Evolutionary conservation across 1,139 yeast genomes (phyloP), one percentile per base, ranked within the genome.

Genomic region (Sugiyamaella neomexicana): DNA sequence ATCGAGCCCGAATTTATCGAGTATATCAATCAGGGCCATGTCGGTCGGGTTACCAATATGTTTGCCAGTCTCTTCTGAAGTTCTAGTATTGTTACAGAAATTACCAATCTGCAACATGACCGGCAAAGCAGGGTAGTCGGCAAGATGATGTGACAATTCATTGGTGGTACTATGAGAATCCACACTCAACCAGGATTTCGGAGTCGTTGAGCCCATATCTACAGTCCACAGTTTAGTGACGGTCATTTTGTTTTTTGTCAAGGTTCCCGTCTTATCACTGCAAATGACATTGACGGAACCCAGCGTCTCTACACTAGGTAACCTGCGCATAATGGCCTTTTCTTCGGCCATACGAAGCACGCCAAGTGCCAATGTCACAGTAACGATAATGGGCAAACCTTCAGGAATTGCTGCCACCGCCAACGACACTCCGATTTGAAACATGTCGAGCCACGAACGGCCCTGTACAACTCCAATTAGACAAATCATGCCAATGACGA

Each of bases 341-440:
- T 90, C 85, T 53, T 82, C 83, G 3, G 98, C 97, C 98, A 93
- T 93, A 72, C 97, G 80, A 63, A 91, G 78, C 40, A 93, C 98
- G 46, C 98, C 98, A 42, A 93, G 77, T 0, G 99, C 98, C 62
- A 93, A 76, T 0, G 98, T 93, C 5, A 93, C 98, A 3, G 98
- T 91, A 44, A 93, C 98, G 68, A 93, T 91, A 65, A 93, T 91
- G 0, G 98, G 98, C 61, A 93, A 79, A 55, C 98, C 98, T 72
- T 93, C 99, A 2, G 99, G 99, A 62, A 93, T 91, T 1, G 98
- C 98, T 48, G 99, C 99, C 12, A 93, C 98, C 0, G 98, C 98
- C 60, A 93, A 77, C 2, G 97, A 89, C 9, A 93, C 98, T 1
- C 97, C 89, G 58, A 93, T 90, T 68, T 93, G 97, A 72, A 93